These are phyloP conservation scores for Lactifluus hygrophoroides DNA, from an alignment of 768 basidiomycete species.

Conservation along the genomic window DNA sequence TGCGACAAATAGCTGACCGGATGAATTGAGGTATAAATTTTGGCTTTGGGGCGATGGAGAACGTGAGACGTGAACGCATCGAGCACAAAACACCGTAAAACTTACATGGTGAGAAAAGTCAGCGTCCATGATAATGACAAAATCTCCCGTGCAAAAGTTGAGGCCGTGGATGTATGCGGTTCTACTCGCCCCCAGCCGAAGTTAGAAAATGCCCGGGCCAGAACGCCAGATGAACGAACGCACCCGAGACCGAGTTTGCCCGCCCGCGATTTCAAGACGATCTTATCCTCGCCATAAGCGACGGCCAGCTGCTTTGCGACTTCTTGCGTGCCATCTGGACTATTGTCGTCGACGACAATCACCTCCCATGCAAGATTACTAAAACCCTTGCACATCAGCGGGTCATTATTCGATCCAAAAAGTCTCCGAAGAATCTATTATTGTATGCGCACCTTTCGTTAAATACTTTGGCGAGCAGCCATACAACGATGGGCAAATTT, in stretches of 20 bases:
- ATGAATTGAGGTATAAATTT: conserved; percentile 95
- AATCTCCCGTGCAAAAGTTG: conserved; percentile 83
- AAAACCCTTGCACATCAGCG: conserved; percentile 19
- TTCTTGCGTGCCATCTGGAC: conserved; percentile 89
- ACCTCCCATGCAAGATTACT: conserved; percentile 80
- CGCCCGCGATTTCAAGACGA: conserved; percentile 80
- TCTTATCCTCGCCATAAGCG: conserved; percentile 77
- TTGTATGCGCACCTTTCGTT: conserved; percentile 69
- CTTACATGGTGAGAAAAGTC: conserved; percentile 92
- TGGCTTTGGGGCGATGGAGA: conserved; percentile 43
- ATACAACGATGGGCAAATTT: conserved; percentile 82
- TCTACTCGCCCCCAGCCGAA: conserved; percentile 30
- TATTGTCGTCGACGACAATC: conserved; percentile 86
- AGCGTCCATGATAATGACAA: conserved; percentile 96
- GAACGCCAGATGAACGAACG: conserved; percentile 16
- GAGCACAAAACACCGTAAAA: background rate
- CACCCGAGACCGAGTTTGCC: conserved; percentile 90
- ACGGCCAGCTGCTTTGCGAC: conserved; percentile 70
- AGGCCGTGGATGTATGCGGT: conserved; percentile 92
- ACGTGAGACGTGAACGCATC: background rate
- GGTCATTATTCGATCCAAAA: no score
- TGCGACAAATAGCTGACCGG: conserved; percentile 36
- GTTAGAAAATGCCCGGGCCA: background rate
- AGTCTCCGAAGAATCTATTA: no score
- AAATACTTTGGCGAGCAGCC: conserved; percentile 76